Conservation (phyloP, 208 protist species). For the Acanthamoeba castellanii region DNA sequence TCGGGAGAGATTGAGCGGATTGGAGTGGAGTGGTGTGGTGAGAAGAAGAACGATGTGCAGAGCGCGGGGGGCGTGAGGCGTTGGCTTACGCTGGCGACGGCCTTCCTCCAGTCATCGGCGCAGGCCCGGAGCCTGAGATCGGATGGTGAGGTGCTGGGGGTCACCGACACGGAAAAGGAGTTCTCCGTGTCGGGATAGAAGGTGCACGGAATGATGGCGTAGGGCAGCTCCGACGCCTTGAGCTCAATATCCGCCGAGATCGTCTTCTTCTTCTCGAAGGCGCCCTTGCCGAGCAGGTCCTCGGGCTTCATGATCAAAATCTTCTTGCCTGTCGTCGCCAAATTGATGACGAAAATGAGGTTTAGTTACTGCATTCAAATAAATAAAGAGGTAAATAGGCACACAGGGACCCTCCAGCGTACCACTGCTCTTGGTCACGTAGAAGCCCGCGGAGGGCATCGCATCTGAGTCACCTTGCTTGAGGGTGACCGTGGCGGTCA, state of each 20-base stretch:
- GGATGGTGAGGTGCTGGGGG: slow-evolving; percentile 6
- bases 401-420: not conserved
- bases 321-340: not conserved
- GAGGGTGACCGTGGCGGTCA: slow-evolving; percentile 31
- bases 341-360: not conserved
- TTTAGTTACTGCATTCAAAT: not conserved
- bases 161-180: slow-evolving; percentile 39
- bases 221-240: slow-evolving; percentile 19
- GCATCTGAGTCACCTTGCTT: not conserved
- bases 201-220: slow-evolving; percentile 65
- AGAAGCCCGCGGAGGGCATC: slow-evolving; percentile 40
- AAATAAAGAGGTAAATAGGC: not conserved
- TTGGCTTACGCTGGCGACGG: slow-evolving; percentile 3
- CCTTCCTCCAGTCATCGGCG: slow-evolving; percentile 47
- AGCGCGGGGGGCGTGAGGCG: not conserved
- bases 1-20: not conserved
- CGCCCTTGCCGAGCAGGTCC: slow-evolving; percentile 50
- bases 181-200: slow-evolving; percentile 43
- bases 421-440: slow-evolving; percentile 63
- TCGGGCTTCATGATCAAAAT: slow-evolving; percentile 31
- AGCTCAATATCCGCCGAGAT: slow-evolving; percentile 21
- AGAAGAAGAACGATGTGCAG: not conserved
- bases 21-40: not conserved
- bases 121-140: not conserved
- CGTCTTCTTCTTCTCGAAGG: slow-evolving; percentile 60